These are phyloP conservation scores for Soucietia sequanensis DNA, from an alignment of 805 yeast species.

Conservation along the genomic window DNA sequence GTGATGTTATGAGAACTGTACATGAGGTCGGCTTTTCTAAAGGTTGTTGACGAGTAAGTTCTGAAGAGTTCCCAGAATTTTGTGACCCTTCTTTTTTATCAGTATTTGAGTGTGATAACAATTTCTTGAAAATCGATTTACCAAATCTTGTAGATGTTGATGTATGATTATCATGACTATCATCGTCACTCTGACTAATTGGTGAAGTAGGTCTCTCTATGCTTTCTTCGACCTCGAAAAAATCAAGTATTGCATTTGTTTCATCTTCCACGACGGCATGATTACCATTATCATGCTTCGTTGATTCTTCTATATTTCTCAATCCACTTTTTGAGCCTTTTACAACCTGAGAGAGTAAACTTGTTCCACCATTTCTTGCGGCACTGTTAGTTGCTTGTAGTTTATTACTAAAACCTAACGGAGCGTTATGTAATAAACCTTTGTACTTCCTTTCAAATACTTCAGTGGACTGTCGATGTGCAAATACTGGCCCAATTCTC, in stretches of 20 bases:
- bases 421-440: conserved; percentile 60
- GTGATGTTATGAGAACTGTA: conserved; percentile 56
- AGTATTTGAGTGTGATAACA: conserved; percentile 12
- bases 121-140: conserved; percentile 14
- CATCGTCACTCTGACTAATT: background rate
- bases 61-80: background rate
- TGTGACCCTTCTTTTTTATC: conserved; percentile 8
- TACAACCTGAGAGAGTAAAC: conserved; percentile 38
- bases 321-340: conserved; percentile 29
- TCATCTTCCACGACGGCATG: conserved; percentile 50
- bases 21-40: conserved; percentile 45
- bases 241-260: conserved; percentile 65
- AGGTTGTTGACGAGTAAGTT: conserved; percentile 15
- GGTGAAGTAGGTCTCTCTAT: conserved; percentile 8
- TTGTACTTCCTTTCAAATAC: conserved; percentile 54
- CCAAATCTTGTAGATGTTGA: conserved; percentile 1
- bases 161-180: background rate
- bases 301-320: conserved; percentile 9
- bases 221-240: conserved; percentile 17
- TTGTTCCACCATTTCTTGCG: conserved; percentile 18
- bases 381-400: conserved; percentile 16
- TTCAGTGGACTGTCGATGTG: conserved; percentile 44
- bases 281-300: conserved; percentile 12
- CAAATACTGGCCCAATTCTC: conserved; percentile 53
- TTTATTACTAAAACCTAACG: conserved; percentile 41